Evolutionary conservation across 371 early-diverging fungal genomes (phyloP), one percentile per base, ranked within the genome.

Genomic region (Rhizopus sp.): DNA sequence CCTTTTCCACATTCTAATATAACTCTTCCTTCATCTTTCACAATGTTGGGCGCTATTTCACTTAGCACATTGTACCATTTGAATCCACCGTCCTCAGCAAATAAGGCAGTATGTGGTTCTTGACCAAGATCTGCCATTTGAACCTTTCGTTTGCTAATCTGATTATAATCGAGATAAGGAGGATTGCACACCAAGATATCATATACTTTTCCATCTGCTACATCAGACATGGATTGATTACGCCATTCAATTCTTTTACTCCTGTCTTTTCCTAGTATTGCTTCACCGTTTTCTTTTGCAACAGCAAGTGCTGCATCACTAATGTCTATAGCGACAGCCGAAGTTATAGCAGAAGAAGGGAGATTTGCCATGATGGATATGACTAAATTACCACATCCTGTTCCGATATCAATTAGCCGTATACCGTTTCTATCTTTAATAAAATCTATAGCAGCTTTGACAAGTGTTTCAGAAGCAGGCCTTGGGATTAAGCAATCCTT

Each of bases 181-280:
- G 91, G 91, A 49, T 91, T 91, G 62, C 90, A 91, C 0, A 87
- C 82, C 4, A 89, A 62, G n/a, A 90, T 38, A 63, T 88, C 86
- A 55, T 80, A 88, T 0, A 79, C 66, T 3, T 72, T 66, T 3
- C 17, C 5, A 7, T 56, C 50, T 29, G 68, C 47, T 40, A 85
- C 34, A 17, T 52, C n/a, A 5, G 74, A 63, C 70, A 89, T 73
- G 15, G 80, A 78, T 31, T 77, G 66, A 12, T 55, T 16, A 0
- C 63, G 46, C 52, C 84, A 81, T 1, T 39, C 46, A 0, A 69
- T 72, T 12, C 78, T 75, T 9, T 51, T 10, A 0, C 23, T 3
- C 0, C 53, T 52, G 0, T 40, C 45, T 23, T 82, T 46, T 2
- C 40, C 62, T 34, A 82, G 77, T 8, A 65, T 37, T 4, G 4